Percentiles rank a stretch among this genome's conserved stretches.
These are phyloP conservation scores for Boletus vinaceobasis DNA, from an alignment of 768 basidiomycete species.

Conservation along the genomic window DNA sequence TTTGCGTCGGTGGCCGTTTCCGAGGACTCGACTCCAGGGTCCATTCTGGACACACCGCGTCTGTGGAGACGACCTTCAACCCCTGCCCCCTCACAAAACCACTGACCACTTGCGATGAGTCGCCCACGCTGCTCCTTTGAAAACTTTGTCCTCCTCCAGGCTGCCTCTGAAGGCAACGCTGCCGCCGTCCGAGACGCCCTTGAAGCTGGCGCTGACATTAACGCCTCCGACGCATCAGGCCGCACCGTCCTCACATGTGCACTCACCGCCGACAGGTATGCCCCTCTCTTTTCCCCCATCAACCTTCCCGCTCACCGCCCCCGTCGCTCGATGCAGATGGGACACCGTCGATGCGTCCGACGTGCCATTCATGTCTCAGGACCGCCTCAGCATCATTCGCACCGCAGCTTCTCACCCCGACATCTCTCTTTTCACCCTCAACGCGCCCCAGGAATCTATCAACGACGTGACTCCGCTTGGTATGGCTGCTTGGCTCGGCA, in stretches of 20 bases:
- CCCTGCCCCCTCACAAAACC: conserved; percentile 28
- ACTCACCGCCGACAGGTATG: conserved; percentile 70
- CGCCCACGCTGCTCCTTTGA: conserved; percentile 39
- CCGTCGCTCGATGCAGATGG: conserved; percentile 46
- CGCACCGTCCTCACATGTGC: conserved; percentile 65
- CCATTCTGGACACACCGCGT: too few relatives aligned
- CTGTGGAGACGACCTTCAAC: too few relatives aligned
- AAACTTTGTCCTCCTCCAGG: conserved; percentile 47
- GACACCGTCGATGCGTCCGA: conserved; percentile 63
- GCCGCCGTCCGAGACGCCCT: conserved; percentile 54
- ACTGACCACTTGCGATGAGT: conserved; percentile 35
- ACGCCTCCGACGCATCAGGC: conserved; percentile 57
- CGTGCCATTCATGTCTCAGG: conserved; percentile 61
- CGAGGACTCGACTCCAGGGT: too few relatives aligned
- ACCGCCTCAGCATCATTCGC: conserved; percentile 56
- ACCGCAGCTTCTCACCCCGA: conserved; percentile 52
- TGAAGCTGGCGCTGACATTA: conserved; percentile 62
- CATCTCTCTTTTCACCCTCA: conserved; percentile 65
- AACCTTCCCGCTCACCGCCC: conserved; percentile 1
- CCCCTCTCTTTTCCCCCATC: not conserved
- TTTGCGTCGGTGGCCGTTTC: too few relatives aligned
- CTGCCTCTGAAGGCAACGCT: conserved; percentile 56
- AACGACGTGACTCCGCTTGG: conserved; percentile 75
- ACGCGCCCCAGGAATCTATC: too few relatives aligned
- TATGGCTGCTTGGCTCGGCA: conserved; percentile 75